These are phyloP conservation scores for Serendipita sp. DNA, from an alignment of 768 basidiomycete genomes.

Conservation along the genomic window DNA sequence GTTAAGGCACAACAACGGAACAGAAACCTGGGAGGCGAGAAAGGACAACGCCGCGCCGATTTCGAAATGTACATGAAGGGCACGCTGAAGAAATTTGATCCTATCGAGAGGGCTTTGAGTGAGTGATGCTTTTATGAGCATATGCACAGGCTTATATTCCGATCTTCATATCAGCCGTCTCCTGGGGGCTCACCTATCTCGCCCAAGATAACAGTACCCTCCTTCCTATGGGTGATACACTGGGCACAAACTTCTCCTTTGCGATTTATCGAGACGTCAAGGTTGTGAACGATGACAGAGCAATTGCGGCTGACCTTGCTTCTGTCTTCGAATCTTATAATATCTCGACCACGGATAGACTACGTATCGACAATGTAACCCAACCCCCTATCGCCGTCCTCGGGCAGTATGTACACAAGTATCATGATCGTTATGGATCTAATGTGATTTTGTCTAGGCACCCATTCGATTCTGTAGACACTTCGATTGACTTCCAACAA, in stretches of 20 bases:
- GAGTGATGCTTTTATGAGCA: too few species aligned
- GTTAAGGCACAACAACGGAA: too few species aligned
- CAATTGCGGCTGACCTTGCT: neutral
- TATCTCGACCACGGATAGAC: neutral
- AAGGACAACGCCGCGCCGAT: too few species aligned
- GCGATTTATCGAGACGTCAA: neutral
- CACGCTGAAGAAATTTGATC: neutral
- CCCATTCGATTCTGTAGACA: neutral
- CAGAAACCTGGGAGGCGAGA: too few species aligned
- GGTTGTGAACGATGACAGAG: neutral
- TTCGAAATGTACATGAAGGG: neutral
- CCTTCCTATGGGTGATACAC: neutral
- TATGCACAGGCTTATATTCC: too few species aligned
- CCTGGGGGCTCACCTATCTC: neutral
- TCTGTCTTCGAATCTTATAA: neutral
- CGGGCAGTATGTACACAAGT: neutral
- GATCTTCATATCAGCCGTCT: neutral
- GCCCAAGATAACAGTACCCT: neutral
- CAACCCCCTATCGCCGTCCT: neutral
- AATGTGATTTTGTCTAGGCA: neutral
- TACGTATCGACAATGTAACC: slow-evolving; percentile 3
- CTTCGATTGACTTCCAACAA: neutral
- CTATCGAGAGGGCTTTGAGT: neutral
- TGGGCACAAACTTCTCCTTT: neutral
- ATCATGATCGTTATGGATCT: neutral